Base-by-base conservation (phyloP, 305 asterid genomes). In the Ruellia speciosa region DNA sequence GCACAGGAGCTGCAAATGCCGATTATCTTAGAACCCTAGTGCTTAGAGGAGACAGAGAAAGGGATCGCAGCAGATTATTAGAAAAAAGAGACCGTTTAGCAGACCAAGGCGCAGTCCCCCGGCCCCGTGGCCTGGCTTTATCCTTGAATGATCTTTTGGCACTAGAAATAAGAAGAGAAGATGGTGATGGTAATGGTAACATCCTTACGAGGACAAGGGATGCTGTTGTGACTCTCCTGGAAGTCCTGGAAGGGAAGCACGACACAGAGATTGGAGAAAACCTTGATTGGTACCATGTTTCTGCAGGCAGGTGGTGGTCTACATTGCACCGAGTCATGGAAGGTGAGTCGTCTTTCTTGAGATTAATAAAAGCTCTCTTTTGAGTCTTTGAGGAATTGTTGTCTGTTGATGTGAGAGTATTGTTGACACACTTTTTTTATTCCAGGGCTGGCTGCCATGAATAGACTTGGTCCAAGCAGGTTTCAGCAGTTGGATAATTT, bases 1-100 rank as follows among this genome's bases (percentile, higher is more conserved):
- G 96, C 68, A 92, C 99, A 0, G 99, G 99, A 37, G 77, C 83
- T 34, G 96, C 96, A 60, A 92, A 92, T 63, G 63, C 63, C 20
- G 71, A 77, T 63, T 81, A 84, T 69, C 71, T 84, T 14, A 84
- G 81, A 58, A 77, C 82, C 70, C 63, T 84, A 46, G 93, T 77
- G 15, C 64, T 80, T 31, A 74, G 66, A 49, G 76, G 70, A n/a
- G n/a, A n/a, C 16, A 80, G 31, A 50, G 67, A 53, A 61, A 75
- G 64, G 52, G 61, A 70, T 24, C n/a, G n/a, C n/a, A 24, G 37
- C 68, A 54, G 45, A 19, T 60, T 52, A 84, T 78, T 19, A 82
- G 82, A 58, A 81, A 73, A 63, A 81, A 82, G 69, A 75, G 71
- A 72, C 79, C 80, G 41, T 54, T 88, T 79, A 58, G 79, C 93